Conservation (phyloP, 1,284 basidiomycete species). For the Irpex sp. region DNA sequence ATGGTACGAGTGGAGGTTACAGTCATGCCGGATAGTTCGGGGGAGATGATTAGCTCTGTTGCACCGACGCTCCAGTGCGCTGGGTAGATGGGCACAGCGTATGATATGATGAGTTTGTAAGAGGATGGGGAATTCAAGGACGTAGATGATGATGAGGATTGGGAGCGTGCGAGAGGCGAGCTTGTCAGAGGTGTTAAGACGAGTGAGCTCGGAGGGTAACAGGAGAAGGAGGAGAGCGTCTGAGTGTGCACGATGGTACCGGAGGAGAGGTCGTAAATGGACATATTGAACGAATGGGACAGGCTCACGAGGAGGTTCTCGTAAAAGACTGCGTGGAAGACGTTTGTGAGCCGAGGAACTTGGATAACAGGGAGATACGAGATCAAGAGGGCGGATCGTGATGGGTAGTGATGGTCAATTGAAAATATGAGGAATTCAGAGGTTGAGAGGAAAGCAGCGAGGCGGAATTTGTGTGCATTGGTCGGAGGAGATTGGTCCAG, state of each 20-base stretch:
- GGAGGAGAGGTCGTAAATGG: conserved; percentile 61
- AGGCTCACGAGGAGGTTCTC: conserved; percentile 73
- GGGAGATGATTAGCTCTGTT: conserved; percentile 67
- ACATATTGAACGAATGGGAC: conserved; percentile 61
- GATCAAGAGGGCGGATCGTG: conserved; percentile 38
- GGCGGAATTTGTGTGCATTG: conserved; percentile 34
- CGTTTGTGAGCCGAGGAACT: conserved; percentile 37
- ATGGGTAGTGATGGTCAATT: conserved; percentile 42
- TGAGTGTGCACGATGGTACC: conserved; percentile 50
- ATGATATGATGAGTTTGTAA: conserved; percentile 73
- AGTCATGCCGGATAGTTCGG: conserved; percentile 15
- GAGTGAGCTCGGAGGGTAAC: conserved; percentile 69
- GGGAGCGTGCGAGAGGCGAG: background rate
- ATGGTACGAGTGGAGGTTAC: conserved; percentile 51
- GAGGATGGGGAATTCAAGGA: conserved; percentile 26
- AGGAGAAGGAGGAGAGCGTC: conserved; percentile 69
- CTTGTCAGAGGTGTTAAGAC: conserved; percentile 56
- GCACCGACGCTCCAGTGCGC: conserved; percentile 76
- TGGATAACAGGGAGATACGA: conserved; percentile 45
- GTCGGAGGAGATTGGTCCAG: conserved; percentile 65
- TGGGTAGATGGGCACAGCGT: conserved; percentile 75
- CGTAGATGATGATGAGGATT: background rate
- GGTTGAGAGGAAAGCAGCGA: conserved; percentile 62
- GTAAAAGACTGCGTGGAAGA: conserved; percentile 68
- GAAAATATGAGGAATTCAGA: conserved; percentile 62